Conservation (phyloP, 495 filamentous ascomycete genomes). For the Aspergillus asperescens region DNA sequence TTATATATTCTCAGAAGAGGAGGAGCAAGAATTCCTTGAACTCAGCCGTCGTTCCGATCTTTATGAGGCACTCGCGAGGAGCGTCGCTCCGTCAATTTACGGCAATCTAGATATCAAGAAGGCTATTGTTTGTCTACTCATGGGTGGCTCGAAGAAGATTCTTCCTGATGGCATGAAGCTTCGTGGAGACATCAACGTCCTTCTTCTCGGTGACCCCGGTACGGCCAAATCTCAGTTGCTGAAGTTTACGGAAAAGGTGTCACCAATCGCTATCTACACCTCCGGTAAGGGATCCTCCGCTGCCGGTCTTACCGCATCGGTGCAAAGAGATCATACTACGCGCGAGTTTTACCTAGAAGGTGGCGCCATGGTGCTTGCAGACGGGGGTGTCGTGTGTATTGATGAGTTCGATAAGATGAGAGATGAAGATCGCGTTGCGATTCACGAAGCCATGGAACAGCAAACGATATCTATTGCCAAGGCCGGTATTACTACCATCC, state of each 20-base stretch:
- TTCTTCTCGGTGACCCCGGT: conserved; percentile 95
- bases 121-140: conserved; percentile 89
- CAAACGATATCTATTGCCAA: conserved; percentile 99
- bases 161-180: conserved; percentile 98
- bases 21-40: conserved; percentile 96
- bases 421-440: conserved; percentile 96
- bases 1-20: conserved; percentile 83
- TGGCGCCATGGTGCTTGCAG: conserved; percentile 97
- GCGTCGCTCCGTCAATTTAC: conserved; percentile 97
- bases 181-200: conserved; percentile 96
- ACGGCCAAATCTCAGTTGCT: conserved; percentile 97
- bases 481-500: conserved; percentile 96
- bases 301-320: conserved; percentile 95
- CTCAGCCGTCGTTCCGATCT: conserved; percentile 87
- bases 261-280: conserved; percentile 97
- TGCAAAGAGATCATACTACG: conserved; percentile 85
- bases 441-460: conserved; percentile 99
- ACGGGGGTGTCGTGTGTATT: conserved; percentile 97
- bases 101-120: conserved; percentile 97
- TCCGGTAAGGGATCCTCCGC: conserved; percentile 98
- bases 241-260: conserved; percentile 95
- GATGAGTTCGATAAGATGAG: conserved; percentile 99
- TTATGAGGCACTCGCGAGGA: conserved; percentile 82
- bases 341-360: conserved; percentile 98
- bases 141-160: conserved; percentile 98